These are phyloP conservation scores for Lentinula edodes DNA, from an alignment of 768 basidiomycete genomes.

Conservation along the genomic window DNA sequence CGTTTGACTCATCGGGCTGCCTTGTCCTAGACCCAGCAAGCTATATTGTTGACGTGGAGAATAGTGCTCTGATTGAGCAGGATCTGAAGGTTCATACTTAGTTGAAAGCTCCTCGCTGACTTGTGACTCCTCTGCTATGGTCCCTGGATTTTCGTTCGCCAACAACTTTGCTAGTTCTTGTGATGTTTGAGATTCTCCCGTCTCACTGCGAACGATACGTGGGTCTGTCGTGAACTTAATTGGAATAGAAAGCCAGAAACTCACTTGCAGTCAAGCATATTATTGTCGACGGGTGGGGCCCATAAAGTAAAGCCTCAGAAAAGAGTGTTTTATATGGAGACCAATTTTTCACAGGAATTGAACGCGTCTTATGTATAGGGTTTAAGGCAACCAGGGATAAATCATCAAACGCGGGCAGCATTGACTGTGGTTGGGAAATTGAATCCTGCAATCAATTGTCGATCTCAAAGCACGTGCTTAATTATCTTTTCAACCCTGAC, in stretches of 20 bases:
- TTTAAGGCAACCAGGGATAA: background rate
- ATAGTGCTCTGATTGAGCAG: slow-evolving; percentile 23
- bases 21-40: slow-evolving; percentile 44
- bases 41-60: slow-evolving; percentile 41
- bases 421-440: slow-evolving; percentile 12
- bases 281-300: background rate
- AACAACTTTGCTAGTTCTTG: slow-evolving; percentile 46
- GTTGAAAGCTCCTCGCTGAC: background rate
- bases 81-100: background rate
- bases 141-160: slow-evolving; percentile 11
- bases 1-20: slow-evolving; percentile 39
- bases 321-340: too few relatives aligned
- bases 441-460: background rate
- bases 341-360: background rate
- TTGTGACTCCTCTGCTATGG: background rate
- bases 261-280: background rate
- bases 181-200: slow-evolving; percentile 47
- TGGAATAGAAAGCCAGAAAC: background rate
- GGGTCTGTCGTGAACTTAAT: background rate
- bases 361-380: background rate
- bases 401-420: background rate
- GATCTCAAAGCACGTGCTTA: background rate
- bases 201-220: slow-evolving; percentile 26
- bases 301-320: too few relatives aligned
- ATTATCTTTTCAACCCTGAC: background rate